Percentiles rank a stretch among this genome's conserved stretches.
These are phyloP conservation scores for Fraxinus quadrangulata DNA, from an alignment of 257 asterid species.

Conservation along the genomic window DNA sequence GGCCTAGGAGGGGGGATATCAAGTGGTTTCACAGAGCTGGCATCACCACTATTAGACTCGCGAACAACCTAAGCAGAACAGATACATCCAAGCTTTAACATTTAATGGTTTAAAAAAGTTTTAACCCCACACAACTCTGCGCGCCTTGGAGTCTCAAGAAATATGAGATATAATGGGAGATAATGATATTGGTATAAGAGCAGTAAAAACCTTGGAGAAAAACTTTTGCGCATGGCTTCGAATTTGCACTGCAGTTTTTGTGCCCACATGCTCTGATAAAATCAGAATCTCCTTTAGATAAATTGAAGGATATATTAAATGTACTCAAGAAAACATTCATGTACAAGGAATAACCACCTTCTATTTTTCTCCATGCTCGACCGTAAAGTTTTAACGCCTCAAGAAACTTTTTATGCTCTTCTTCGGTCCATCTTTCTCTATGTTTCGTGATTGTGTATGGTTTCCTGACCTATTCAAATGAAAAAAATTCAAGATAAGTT, in stretches of 20 bases:
- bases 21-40: constrained; percentile 47
- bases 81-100: constrained; percentile 13
- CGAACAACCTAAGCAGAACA: constrained; percentile 65
- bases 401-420: constrained; percentile 80
- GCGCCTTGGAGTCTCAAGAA: constrained; percentile 50
- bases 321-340: background rate
- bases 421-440: constrained; percentile 94
- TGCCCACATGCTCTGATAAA: constrained; percentile 76
- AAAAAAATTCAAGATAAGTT: constrained; percentile 11
- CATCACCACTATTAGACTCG: constrained; percentile 56
- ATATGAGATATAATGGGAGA: constrained; percentile 49
- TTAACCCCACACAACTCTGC: constrained; percentile 20
- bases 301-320: background rate
- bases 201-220: constrained; percentile 82
- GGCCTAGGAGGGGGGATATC: constrained; percentile 99
- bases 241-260: constrained; percentile 95
- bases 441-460: constrained; percentile 91
- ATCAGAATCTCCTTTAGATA: constrained; percentile 16
- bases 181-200: constrained; percentile 47
- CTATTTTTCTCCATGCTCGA: constrained; percentile 93
- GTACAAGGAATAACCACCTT: constrained; percentile 49
- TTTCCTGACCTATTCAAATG: constrained; percentile 61
- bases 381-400: constrained; percentile 90
- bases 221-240: constrained; percentile 98
- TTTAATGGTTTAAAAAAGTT: background rate